Conservation (phyloP, 1,284 basidiomycete genomes). For the Termitomyces sp. region DNA sequence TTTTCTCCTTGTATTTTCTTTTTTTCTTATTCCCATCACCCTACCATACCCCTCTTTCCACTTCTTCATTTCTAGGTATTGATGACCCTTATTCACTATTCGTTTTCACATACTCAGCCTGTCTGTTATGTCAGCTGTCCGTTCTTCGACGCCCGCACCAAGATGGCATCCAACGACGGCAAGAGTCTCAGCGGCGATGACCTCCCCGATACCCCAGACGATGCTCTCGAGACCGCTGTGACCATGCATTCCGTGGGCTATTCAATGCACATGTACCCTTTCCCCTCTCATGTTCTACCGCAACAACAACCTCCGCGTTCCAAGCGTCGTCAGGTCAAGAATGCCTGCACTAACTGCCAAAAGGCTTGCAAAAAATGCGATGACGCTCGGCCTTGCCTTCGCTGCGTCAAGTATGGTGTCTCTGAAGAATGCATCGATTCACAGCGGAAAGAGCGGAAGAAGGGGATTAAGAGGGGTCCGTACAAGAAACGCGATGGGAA, state of each 20-base stretch:
- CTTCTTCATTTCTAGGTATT: constrained; percentile 5
- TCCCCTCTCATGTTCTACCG: constrained; percentile 44
- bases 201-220: constrained; percentile 29
- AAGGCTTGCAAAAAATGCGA: constrained; percentile 91
- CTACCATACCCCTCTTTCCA: not conserved
- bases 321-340: constrained; percentile 87
- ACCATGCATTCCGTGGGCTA: constrained; percentile 53
- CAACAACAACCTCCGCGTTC: constrained; percentile 42
- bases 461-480: constrained; percentile 82
- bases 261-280: constrained; percentile 65
- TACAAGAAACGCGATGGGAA: constrained; percentile 92
- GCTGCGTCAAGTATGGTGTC: constrained; percentile 82
- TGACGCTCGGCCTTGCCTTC: constrained; percentile 79
- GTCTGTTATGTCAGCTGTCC: constrained; percentile 20
- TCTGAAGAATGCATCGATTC: constrained; percentile 78
- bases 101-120: constrained; percentile 13
- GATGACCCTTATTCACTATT: constrained; percentile 9
- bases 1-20: constrained; percentile 5
- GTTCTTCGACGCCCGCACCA: constrained; percentile 5
- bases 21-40: constrained; percentile 2
- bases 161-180: constrained; percentile 29
- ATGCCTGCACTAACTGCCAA: constrained; percentile 85
- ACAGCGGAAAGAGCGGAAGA: constrained; percentile 79
- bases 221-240: constrained; percentile 40
- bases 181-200: constrained; percentile 35